Evolutionary conservation across 805 yeast species (phyloP), one percentile per base, ranked within the genome.

Genomic region (Maudiozyma serrabonitensis): DNA sequence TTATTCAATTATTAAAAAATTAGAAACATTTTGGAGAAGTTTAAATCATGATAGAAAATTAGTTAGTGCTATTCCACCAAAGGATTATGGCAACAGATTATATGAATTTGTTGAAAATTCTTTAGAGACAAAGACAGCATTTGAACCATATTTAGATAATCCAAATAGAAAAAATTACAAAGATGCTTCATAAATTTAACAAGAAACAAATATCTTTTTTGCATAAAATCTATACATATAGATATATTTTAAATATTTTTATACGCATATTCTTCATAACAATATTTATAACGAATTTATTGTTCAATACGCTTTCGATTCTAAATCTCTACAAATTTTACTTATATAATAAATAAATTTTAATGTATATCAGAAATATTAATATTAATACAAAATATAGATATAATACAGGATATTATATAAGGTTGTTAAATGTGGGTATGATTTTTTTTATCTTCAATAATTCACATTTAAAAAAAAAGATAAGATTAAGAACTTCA

Each of bases 1-100:
- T 54, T 87, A 87, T 58, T 80, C 86, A 0, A 66, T 82, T 21
- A 69, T 80, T 55, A 93, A 93, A 64, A 76, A 78, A 54, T 64
- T 89, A 43, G 99, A 93, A 62, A 90, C 55, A 12, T 39, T 93
- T 58, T 98, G 99, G 81, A 78, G 95, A 63, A 75, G 86, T 15
- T 58, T 93, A 25, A 76, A 78, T 37, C 86, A 87, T 60, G 75
- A 81, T 39, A 70, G 90, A 49, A 75, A 75, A 42, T 76, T 82
- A 3, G 81, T 95, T 2, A 86, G 95, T 56, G 95, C 99, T 0
- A 74, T 93, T 12, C 98, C 99, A 0, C 90, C 98, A 0, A 59
- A 61, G 6, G 98, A 90, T 58, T 93, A 93, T 61, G 97, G 96
- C 8, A 83, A 84, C 50, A 74, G 99, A 58, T 90, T 93, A 63